phyloP scores from a whole-genome alignment of 1,284 basidiomycete genomes.

The Sphaerobolus stellatus region DNA sequence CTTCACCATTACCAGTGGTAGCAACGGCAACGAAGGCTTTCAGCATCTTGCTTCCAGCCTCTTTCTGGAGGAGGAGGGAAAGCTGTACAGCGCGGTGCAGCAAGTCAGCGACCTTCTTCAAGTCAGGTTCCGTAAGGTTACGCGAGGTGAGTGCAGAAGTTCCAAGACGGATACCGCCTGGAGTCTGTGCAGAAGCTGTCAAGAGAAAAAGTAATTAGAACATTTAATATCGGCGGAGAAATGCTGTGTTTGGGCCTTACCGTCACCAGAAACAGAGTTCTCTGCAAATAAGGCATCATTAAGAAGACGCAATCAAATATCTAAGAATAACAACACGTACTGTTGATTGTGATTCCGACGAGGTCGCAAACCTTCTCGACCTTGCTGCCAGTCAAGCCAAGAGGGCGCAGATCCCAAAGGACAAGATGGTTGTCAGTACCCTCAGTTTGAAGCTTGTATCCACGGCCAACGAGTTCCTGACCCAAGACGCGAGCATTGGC shows the following conservation, averaged over 20 bases:
- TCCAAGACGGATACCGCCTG: conserved; percentile 97
- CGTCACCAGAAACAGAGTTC: conserved; percentile 95
- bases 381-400: conserved; percentile 95
- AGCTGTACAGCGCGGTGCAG: conserved; percentile 91
- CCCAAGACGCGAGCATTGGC: conserved; percentile 82
- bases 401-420: conserved; percentile 95
- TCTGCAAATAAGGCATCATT: conserved; percentile 45
- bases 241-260: conserved; percentile 19
- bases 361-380: conserved; percentile 98
- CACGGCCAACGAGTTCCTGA: conserved; percentile 66
- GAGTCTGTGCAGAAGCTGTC: conserved; percentile 84
- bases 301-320: not conserved
- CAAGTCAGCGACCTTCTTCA: conserved; percentile 87
- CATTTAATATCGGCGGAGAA: not conserved
- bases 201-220: not conserved
- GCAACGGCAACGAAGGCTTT: conserved; percentile 94
- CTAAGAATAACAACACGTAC: conserved; percentile 42
- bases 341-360: conserved; percentile 94
- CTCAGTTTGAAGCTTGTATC: conserved; percentile 95
- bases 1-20: conserved; percentile 67
- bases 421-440: conserved; percentile 98
- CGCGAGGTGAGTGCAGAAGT: conserved; percentile 94
- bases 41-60: conserved; percentile 91
- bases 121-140: conserved; percentile 87
- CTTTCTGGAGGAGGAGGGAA: conserved; percentile 85